These are phyloP conservation scores for Penicillium sp. DNA, from an alignment of 2,329 filamentous ascomycete species.

Conservation along the genomic window DNA sequence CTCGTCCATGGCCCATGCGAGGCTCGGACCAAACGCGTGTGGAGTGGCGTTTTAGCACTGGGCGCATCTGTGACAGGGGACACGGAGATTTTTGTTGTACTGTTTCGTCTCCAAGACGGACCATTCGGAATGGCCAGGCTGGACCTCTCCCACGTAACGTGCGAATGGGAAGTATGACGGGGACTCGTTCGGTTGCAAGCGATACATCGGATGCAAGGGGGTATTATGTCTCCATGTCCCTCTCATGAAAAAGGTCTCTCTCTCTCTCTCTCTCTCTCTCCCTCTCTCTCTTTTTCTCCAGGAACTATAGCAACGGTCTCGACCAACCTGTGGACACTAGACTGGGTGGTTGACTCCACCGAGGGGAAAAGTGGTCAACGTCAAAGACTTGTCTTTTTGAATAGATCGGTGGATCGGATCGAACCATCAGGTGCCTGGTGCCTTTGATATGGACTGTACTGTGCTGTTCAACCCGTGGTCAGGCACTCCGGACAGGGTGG, in stretches of 20 bases:
- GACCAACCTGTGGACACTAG: conserved; percentile 5
- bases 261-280: background rate
- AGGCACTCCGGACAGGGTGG: background rate
- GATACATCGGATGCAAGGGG: conserved; percentile 31
- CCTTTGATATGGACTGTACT: conserved; percentile 20
- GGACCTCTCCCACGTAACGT: conserved; percentile 27
- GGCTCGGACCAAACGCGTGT: conserved; percentile 2
- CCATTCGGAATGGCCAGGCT: conserved; percentile 23
- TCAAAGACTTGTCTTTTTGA: conserved; percentile 20
- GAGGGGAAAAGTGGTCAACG: conserved; percentile 18
- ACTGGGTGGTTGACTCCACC: conserved; percentile 7
- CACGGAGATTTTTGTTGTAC: conserved; percentile 13
- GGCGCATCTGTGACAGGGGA: background rate
- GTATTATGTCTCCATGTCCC: too few species aligned
- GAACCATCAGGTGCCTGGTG: conserved; percentile 28
- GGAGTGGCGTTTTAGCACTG: conserved; percentile 1
- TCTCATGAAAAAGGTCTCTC: conserved; percentile 9
- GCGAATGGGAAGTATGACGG: conserved; percentile 23
- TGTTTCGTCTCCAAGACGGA: conserved; percentile 15
- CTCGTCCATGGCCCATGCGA: conserved; percentile 6
- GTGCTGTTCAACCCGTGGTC: conserved; percentile 10
- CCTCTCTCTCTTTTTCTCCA: background rate
- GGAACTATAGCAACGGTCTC: conserved; percentile 1
- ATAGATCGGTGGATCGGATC: conserved; percentile 4
- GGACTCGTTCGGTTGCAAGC: conserved; percentile 13